phyloP scores from a whole-genome alignment of 331 rosid species.

The Acacia pycnantha region DNA sequence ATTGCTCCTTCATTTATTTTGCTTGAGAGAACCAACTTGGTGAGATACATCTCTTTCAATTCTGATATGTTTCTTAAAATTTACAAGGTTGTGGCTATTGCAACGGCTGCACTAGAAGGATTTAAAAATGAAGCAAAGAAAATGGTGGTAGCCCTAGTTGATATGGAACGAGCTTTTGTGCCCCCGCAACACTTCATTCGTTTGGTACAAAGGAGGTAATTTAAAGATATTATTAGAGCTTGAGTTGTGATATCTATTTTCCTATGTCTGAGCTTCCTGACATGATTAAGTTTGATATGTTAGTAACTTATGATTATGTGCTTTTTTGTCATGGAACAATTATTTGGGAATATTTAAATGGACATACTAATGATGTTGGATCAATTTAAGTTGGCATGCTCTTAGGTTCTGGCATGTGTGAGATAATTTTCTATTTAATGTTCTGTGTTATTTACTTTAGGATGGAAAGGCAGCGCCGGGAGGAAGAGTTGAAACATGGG shows the following conservation, averaged over 20 bases:
- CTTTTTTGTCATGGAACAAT: not conserved
- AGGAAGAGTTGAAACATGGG: conserved; percentile 81
- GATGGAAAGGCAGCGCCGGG: conserved; percentile 98
- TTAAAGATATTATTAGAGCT: not conserved
- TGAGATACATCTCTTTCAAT: conserved; percentile 8
- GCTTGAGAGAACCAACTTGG: not conserved
- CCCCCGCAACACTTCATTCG: conserved; percentile 98
- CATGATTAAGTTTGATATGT: not conserved
- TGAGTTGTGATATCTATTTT: not conserved
- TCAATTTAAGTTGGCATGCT: not conserved
- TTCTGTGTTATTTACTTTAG: conserved; percentile 40
- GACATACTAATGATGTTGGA: not conserved
- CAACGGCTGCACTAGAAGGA: conserved; percentile 79
- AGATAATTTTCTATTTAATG: not conserved
- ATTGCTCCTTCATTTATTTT: not conserved
- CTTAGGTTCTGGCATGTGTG: not conserved
- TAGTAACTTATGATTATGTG: not conserved
- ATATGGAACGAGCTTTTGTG: conserved; percentile 99
- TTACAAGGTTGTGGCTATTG: conserved; percentile 74
- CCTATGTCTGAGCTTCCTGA: not conserved
- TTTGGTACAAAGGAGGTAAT: conserved; percentile 92
- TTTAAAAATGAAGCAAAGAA: conserved; percentile 92
- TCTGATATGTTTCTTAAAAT: not conserved
- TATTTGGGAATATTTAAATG: not conserved
- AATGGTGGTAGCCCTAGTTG: conserved; percentile 96